Percentiles rank a stretch among this genome's conserved stretches.
phyloP scores from a whole-genome alignment of 2,329 filamentous ascomycete genomes.

The Penicillium sp. region DNA sequence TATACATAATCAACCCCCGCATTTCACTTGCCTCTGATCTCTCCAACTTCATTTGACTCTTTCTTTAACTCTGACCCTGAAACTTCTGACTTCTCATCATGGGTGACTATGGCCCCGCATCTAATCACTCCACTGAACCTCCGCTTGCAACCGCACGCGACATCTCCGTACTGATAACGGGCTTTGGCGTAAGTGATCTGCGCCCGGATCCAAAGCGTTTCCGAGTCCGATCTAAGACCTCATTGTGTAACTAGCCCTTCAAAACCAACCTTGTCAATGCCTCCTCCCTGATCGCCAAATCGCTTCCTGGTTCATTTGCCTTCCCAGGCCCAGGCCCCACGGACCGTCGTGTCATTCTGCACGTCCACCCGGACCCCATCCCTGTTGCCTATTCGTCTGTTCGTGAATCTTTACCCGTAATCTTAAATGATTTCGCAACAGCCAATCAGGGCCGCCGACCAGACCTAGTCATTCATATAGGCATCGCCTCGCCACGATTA shows the following conservation, averaged over 20 bases:
- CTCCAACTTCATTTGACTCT: not conserved
- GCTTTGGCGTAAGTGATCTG: conserved; percentile 36
- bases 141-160: conserved; percentile 22
- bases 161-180: conserved; percentile 37
- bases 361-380: conserved; percentile 64
- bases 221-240: conserved; percentile 6
- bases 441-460: conserved; percentile 46
- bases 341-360: conserved; percentile 37
- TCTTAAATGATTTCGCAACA: conserved; percentile 55
- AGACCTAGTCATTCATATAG: conserved; percentile 74
- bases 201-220: conserved; percentile 4
- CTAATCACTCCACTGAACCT: conserved; percentile 15
- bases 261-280: conserved; percentile 73
- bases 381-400: conserved; percentile 71
- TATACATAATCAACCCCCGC: not conserved
- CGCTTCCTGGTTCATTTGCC: conserved; percentile 66
- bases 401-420: conserved; percentile 60
- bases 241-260: conserved; percentile 62
- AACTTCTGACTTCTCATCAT: conserved; percentile 17
- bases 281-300: conserved; percentile 73
- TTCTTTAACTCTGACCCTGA: not conserved
- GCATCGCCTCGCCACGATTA: conserved; percentile 67
- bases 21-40: not conserved
- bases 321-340: conserved; percentile 24
- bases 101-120: conserved; percentile 33